Conservation (phyloP, 2,329 filamentous ascomycete species). For the Ophiostoma novo-ulmi region DNA sequence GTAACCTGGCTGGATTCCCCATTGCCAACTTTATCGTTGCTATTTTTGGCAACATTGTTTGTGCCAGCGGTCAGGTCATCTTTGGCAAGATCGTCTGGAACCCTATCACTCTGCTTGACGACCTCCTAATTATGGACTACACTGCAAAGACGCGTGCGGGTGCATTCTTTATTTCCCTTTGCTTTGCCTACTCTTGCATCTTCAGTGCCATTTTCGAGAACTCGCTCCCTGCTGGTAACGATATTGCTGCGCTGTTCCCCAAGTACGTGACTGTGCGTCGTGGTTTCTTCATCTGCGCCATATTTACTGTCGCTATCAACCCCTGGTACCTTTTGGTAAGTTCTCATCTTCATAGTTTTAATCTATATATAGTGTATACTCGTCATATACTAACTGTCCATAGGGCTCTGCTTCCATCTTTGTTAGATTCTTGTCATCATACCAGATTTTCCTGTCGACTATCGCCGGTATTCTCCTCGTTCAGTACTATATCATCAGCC, state of each 20-base stretch:
- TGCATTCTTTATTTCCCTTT: conserved; percentile 11
- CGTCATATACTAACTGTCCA: background rate
- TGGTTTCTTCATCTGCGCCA: conserved; percentile 36
- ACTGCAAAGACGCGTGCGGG: conserved; percentile 6
- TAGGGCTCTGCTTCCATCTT: conserved; percentile 35
- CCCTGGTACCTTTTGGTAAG: conserved; percentile 28
- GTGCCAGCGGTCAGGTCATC: conserved; percentile 20
- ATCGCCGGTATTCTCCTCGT: conserved; percentile 41
- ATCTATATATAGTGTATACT: no score
- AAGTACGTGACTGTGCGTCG: conserved; percentile 39
- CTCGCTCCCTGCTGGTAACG: conserved; percentile 30
- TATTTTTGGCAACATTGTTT: conserved; percentile 35
- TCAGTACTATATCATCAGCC: conserved; percentile 40
- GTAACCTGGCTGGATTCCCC: conserved; percentile 40
- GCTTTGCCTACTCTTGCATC: conserved; percentile 17
- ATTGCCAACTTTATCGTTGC: conserved; percentile 37
- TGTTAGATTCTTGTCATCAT: conserved; percentile 39
- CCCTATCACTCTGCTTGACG: conserved; percentile 8
- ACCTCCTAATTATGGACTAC: conserved; percentile 9
- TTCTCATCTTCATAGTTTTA: background rate
- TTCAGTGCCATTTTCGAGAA: conserved; percentile 24
- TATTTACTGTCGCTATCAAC: conserved; percentile 28
- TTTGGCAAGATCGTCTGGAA: conserved; percentile 21
- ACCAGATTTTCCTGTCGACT: conserved; percentile 40
- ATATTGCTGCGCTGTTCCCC: conserved; percentile 36